phyloP scores from a whole-genome alignment of 768 basidiomycete genomes.

The Agaricus subrufescens region DNA sequence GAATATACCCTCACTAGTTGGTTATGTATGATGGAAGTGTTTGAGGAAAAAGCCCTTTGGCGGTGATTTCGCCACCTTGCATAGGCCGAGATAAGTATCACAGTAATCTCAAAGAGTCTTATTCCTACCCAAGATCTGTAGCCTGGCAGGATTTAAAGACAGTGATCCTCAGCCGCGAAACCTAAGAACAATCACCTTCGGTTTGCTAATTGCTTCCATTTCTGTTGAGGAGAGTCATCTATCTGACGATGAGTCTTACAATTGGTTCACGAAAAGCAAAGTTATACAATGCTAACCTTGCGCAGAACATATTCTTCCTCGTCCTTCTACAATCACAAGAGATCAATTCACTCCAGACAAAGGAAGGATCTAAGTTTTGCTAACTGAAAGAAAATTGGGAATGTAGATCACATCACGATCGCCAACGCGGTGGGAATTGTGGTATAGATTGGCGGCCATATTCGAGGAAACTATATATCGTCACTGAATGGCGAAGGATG shows the following conservation, averaged over 20 bases:
- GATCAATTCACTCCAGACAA: not conserved
- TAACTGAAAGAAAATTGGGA: constrained; percentile 66
- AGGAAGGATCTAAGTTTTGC: constrained; percentile 7
- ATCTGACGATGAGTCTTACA: constrained; percentile 45
- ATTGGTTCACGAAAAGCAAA: constrained; percentile 9
- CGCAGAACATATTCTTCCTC: constrained; percentile 77
- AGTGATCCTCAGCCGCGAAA: not conserved
- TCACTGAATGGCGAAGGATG: too few species aligned
- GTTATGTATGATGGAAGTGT: constrained; percentile 67
- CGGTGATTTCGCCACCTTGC: constrained; percentile 69
- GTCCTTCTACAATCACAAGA: constrained; percentile 30
- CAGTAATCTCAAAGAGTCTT: not conserved
- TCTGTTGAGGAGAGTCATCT: constrained; percentile 67
- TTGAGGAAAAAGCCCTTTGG: constrained; percentile 63
- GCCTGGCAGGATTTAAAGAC: constrained; percentile 29
- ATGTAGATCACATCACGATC: constrained; percentile 58
- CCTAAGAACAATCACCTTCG: constrained; percentile 43
- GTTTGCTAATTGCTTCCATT: constrained; percentile 75
- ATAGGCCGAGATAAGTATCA: not conserved
- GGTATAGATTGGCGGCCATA: not conserved
- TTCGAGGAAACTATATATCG: not conserved
- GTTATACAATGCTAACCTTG: constrained; percentile 48
- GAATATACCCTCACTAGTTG: constrained; percentile 46
- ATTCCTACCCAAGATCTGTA: constrained; percentile 67
- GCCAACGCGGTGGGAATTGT: constrained; percentile 22